Conservation (phyloP, 495 filamentous ascomycete genomes). For the Peziza echinospora region DNA sequence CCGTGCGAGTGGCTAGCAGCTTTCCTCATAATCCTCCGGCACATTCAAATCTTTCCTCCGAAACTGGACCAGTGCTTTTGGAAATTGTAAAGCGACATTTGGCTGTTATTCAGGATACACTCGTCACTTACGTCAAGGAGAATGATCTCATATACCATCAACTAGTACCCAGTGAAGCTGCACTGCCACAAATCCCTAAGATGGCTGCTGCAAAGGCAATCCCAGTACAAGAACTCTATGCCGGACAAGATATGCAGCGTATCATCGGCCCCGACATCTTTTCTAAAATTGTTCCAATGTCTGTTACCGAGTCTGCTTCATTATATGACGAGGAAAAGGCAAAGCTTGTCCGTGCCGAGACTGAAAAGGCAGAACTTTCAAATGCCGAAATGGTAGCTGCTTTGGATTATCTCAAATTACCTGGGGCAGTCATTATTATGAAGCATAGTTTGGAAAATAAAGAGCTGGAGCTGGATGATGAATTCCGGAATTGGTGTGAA, state of each 20-base stretch:
- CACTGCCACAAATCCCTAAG: conserved; percentile 61
- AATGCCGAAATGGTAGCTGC: conserved; percentile 91
- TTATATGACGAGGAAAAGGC: conserved; percentile 98
- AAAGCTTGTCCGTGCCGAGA: conserved; percentile 81
- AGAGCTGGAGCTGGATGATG: conserved; percentile 65
- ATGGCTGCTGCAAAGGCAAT: conserved; percentile 95
- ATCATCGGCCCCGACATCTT: conserved; percentile 97
- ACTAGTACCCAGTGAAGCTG: conserved; percentile 62
- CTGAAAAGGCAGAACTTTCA: conserved; percentile 72
- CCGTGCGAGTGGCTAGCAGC: conserved; percentile 49
- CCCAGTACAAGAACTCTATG: conserved; percentile 87
- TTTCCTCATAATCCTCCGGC: conserved; percentile 63
- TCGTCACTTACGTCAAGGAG: conserved; percentile 59
- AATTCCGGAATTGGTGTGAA: conserved; percentile 81
- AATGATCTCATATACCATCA: conserved; percentile 99
- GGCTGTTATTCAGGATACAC: conserved; percentile 55
- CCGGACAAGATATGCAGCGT: conserved; percentile 85
- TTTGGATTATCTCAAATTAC: conserved; percentile 79
- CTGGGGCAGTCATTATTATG: conserved; percentile 67
- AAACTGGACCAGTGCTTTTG: conserved; percentile 47
- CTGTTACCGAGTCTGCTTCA: conserved; percentile 88
- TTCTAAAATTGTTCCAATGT: conserved; percentile 86
- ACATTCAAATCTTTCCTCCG: conserved; percentile 62
- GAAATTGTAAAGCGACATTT: conserved; percentile 70
- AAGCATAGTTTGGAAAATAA: conserved; percentile 77